Conservation (phyloP, 176 grass and related monocot genomes). For the Poa annua region DNA sequence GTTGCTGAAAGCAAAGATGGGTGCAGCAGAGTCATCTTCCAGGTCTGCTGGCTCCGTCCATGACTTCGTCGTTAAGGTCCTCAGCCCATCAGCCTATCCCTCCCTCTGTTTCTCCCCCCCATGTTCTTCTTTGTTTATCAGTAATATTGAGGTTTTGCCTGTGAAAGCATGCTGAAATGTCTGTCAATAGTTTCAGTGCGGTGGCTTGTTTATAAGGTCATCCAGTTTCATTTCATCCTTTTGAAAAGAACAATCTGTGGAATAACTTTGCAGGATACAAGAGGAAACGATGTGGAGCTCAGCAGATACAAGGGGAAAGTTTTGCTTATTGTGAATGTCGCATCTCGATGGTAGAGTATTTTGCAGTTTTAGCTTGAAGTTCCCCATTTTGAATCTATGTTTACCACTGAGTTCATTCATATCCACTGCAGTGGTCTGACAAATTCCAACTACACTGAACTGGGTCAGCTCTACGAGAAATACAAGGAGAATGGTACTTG, state of each 20-base stretch:
- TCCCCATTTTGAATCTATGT: neutral
- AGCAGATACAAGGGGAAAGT: slow-evolving; percentile 71
- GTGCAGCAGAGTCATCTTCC: slow-evolving; percentile 50
- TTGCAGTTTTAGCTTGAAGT: slow-evolving; percentile 1
- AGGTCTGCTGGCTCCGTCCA: slow-evolving; percentile 46
- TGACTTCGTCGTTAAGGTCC: slow-evolving; percentile 67
- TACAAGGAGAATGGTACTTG: slow-evolving; percentile 49
- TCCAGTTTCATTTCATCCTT: slow-evolving; percentile 3
- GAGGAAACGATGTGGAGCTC: slow-evolving; percentile 62
- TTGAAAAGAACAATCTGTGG: neutral
- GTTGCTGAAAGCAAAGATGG: slow-evolving; percentile 40
- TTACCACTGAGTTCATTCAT: slow-evolving; percentile 11
- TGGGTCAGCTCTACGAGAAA: slow-evolving; percentile 57
- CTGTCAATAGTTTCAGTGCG: neutral
- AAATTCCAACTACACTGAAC: slow-evolving; percentile 58
- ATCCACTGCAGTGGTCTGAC: slow-evolving; percentile 61
- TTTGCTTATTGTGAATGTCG: slow-evolving; percentile 73
- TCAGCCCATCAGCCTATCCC: neutral
- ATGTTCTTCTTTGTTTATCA: neutral
- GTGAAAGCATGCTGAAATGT: neutral
- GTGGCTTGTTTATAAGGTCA: neutral
- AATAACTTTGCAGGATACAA: slow-evolving; percentile 53
- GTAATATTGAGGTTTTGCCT: neutral
- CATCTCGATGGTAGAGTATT: slow-evolving; percentile 56
- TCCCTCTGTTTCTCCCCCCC: slow-evolving; percentile 22